phyloP scores from a whole-genome alignment of 139 green algal genomes.

The Tetradesmus lagerheimii region DNA sequence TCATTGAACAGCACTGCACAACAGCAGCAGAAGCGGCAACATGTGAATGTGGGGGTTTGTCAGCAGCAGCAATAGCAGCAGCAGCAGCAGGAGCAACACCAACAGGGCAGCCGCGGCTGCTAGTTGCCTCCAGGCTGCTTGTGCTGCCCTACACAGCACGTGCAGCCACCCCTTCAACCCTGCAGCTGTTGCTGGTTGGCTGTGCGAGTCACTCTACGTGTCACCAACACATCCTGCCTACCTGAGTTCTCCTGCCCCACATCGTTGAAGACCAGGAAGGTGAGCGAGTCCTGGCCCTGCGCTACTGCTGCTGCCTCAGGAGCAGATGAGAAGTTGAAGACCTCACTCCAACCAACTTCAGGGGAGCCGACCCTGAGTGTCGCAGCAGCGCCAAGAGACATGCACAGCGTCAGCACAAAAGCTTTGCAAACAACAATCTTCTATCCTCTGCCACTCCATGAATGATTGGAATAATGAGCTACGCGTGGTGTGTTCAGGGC shows the following conservation, averaged over 20 bases:
- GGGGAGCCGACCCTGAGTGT: background rate
- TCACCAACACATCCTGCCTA: background rate
- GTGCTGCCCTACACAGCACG: no score
- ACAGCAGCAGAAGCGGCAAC: background rate
- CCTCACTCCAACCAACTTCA: background rate
- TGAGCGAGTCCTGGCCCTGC: background rate
- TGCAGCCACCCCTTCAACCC: no score
- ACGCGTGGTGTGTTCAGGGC: no score
- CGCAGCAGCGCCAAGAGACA: background rate
- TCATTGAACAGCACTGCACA: constrained; percentile 34
- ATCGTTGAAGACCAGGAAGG: constrained; percentile 35
- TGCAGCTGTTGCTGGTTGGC: no score
- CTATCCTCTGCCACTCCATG: no score
- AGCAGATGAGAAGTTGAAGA: background rate
- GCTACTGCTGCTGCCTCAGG: background rate
- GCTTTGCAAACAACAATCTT: background rate
- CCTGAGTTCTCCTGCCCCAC: constrained; percentile 21
- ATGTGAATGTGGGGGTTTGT: no score
- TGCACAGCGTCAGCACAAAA: background rate
- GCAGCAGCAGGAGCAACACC: background rate
- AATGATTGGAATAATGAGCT: no score
- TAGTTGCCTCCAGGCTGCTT: no score
- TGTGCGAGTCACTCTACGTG: no score
- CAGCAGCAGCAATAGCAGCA: background rate
- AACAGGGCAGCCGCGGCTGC: background rate